Base-by-base conservation (phyloP, 1,284 basidiomycete species). In the Exobasidium rhododendri region DNA sequence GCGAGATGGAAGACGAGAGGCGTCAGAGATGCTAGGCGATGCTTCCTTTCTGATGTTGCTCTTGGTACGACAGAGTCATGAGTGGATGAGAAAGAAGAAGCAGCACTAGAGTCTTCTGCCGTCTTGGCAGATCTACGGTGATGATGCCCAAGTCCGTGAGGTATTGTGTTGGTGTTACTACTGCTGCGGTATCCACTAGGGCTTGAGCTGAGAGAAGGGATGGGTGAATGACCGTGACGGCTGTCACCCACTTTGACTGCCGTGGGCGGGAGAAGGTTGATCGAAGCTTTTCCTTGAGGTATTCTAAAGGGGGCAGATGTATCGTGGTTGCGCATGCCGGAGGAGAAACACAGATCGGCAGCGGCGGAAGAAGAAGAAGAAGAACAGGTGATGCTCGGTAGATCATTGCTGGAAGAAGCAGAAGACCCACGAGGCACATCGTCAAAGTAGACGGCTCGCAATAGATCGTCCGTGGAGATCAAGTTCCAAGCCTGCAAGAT, bases 1-100 rank as follows among this genome's bases (percentile, higher is more conserved):
- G 67, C 67, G 4, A 69, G 63, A 30, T 67, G 54, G 51, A 69
- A 69, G 20, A 69, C 67, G 13, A 69, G 30, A n/a, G 65, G 66
- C 13, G 67, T 58, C n/a, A 69, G 45, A 5, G 62, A 56, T 14
- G 67, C 67, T 13, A 69, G 35, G 14, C 66, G 47, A 26, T 64
- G 67, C 49, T 69, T 69, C 28, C 65, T 57, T 43, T 62, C 66
- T 30, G 26, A 28, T 6, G 40, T 47, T n/a, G 32, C 43, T 32
- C 29, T 46, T 14, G 22, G 29, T 13, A 24, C 56, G 4, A 30
- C 50, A 17, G 43, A n/a, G 24, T 32, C 44, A 17, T n/a, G 53
- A 30, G 10, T 13, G n/a, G n/a, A n/a, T 26, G 46, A 47, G n/a
- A 43, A 47, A 56, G 55, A 43, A 47, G 32, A 40, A n/a, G 32